Percentiles rank a stretch among this genome's conserved stretches.
These are phyloP conservation scores for Adenanthera pavonina DNA, from an alignment of 306 rosid genomes.

Conservation along the genomic window DNA sequence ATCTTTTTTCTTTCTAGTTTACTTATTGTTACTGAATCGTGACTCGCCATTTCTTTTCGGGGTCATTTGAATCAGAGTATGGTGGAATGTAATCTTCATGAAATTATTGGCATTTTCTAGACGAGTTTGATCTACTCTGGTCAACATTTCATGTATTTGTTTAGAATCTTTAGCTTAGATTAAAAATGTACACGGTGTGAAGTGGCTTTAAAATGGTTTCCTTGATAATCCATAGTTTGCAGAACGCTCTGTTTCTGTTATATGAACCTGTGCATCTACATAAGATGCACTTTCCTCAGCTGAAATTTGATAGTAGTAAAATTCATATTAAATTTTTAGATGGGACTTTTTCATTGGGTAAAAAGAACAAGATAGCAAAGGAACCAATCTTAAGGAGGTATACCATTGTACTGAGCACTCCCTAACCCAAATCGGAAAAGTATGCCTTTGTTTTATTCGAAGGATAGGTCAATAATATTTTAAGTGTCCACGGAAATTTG, in stretches of 20 bases:
- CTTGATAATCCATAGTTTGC: not conserved
- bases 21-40: not conserved
- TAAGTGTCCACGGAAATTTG: not conserved
- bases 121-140: not conserved
- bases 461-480: conserved; percentile 5
- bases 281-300: not conserved
- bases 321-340: not conserved
- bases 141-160: not conserved
- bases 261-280: not conserved
- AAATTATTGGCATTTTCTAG: not conserved
- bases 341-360: not conserved
- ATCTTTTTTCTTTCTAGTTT: not conserved
- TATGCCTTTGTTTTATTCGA: not conserved
- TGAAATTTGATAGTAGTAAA: not conserved
- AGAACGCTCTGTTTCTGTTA: not conserved
- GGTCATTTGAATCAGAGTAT: not conserved
- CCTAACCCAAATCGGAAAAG: not conserved
- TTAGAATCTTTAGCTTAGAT: not conserved
- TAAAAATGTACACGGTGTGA: not conserved
- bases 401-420: not conserved
- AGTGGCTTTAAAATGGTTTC: not conserved
- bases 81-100: not conserved
- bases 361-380: not conserved
- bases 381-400: not conserved
- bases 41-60: not conserved